Evolutionary conservation across 1,284 basidiomycete species (phyloP).

Genomic region (Naganishia cerealis): DNA sequence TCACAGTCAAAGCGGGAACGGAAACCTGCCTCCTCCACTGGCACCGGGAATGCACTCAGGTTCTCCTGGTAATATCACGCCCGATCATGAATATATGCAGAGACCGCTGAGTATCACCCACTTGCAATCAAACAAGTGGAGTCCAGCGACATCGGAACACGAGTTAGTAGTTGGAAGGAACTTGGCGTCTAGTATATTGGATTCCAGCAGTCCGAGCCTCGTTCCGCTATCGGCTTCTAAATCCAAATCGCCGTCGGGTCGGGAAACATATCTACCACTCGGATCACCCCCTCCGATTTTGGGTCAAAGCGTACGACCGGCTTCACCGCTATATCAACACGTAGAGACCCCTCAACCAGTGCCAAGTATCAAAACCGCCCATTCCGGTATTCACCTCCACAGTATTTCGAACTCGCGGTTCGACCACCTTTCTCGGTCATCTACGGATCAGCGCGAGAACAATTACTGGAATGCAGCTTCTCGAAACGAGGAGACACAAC

Average conservation of each 20-base stretch:
- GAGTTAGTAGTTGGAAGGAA: constrained; percentile 2
- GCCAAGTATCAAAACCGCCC: neutral
- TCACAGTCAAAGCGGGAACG: neutral
- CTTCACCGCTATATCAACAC: constrained; percentile 19
- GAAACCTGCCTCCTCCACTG: neutral
- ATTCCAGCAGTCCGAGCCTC: neutral
- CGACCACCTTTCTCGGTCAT: neutral
- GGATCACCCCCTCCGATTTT: constrained; percentile 6
- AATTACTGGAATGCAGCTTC: too few relatives aligned
- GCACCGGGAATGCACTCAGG: constrained; percentile 6
- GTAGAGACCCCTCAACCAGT: constrained; percentile 8
- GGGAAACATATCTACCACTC: constrained; percentile 6
- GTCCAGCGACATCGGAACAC: constrained; percentile 22
- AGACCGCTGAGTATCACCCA: constrained; percentile 12
- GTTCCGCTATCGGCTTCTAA: neutral
- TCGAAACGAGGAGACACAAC: neutral
- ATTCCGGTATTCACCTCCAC: neutral
- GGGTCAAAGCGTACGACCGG: neutral
- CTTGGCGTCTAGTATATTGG: neutral
- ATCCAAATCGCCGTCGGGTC: constrained; percentile 2
- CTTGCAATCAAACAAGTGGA: constrained; percentile 14
- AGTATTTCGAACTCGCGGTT: neutral
- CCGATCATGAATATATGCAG: constrained; percentile 3
- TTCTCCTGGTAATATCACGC: neutral
- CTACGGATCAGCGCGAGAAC: constrained; percentile 4